phyloP scores from a whole-genome alignment of 2,329 filamentous ascomycete genomes.

The Aspergillus tubingensis region DNA sequence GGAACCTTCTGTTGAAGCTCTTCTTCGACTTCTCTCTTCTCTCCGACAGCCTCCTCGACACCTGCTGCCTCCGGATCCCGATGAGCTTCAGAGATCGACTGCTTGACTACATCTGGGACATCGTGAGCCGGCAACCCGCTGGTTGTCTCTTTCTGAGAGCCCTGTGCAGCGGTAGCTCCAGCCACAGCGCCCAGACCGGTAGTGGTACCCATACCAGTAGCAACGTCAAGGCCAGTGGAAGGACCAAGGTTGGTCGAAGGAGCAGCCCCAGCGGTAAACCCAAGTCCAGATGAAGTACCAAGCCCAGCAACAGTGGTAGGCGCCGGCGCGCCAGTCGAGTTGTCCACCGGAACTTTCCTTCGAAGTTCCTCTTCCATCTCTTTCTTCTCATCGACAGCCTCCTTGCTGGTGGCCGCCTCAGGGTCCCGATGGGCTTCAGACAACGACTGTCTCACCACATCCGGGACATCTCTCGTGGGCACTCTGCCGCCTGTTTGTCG shows the following conservation, averaged over 20 bases:
- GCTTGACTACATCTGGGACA: slow-evolving; percentile 49
- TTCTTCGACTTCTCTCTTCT: slow-evolving; percentile 73
- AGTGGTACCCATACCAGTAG: no score
- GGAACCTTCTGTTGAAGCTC: slow-evolving; percentile 64
- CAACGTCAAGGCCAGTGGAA: no score
- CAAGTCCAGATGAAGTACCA: not conserved
- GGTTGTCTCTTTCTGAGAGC: slow-evolving; percentile 32
- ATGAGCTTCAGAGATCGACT: slow-evolving; percentile 54
- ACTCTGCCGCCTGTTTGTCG: slow-evolving; percentile 21
- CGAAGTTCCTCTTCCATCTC: slow-evolving; percentile 73
- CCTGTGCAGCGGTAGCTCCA: slow-evolving; percentile 47
- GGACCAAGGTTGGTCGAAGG: no score
- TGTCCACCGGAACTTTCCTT: slow-evolving; percentile 44
- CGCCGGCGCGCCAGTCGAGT: slow-evolving; percentile 42
- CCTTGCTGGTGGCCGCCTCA: slow-evolving; percentile 69
- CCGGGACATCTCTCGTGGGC: slow-evolving; percentile 40
- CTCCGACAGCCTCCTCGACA: slow-evolving; percentile 67
- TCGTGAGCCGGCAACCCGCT: slow-evolving; percentile 26
- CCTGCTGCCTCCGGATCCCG: slow-evolving; percentile 70
- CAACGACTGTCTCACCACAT: slow-evolving; percentile 49
- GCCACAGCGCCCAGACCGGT: no score
- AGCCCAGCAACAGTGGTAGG: slow-evolving; percentile 16
- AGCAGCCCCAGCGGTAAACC: slow-evolving; percentile 45
- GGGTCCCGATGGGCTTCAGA: slow-evolving; percentile 59
- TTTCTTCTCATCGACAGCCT: slow-evolving; percentile 74